Evolutionary conservation across 148 eudicot genomes (phyloP).

Genomic region (Fagopyrum tataricum): DNA sequence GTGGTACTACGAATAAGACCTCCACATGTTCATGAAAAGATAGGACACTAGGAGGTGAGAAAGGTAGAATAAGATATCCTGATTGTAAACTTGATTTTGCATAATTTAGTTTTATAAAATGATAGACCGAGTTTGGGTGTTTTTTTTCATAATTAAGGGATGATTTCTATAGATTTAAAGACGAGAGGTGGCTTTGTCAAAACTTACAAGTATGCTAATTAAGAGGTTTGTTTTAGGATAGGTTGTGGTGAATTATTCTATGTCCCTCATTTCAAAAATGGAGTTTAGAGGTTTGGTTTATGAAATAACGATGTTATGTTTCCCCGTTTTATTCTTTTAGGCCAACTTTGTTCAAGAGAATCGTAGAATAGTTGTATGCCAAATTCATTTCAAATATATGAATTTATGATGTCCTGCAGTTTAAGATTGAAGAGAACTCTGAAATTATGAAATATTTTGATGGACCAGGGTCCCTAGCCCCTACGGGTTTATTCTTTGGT

Average conservation of each 20-base stretch:
- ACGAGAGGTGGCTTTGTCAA: no score
- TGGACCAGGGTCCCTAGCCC: conserved; percentile 42
- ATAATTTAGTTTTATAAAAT: no score
- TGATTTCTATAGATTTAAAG: no score
- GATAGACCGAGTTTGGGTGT: no score
- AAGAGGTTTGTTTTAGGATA: not conserved
- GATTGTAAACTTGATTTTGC: no score
- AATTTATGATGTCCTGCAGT: not conserved
- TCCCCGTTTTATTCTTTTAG: not conserved
- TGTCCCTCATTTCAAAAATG: not conserved
- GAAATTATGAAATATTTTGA: conserved; percentile 36
- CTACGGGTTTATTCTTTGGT: conserved; percentile 39
- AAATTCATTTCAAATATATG: not conserved
- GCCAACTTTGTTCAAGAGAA: not conserved
- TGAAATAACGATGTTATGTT: not conserved
- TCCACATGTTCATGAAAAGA: no score
- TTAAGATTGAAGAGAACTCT: conserved; percentile 25
- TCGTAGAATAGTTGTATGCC: not conserved
- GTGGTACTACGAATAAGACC: no score
- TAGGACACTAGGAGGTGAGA: no score
- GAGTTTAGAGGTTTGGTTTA: not conserved
- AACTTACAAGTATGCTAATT: no score
- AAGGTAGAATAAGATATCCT: no score
- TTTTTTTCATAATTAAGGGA: no score
- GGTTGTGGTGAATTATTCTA: not conserved